Evolutionary conservation across 2,329 filamentous ascomycete genomes (phyloP), one percentile per base, ranked within the genome.

Genomic region (Pezizomycotina sp.): DNA sequence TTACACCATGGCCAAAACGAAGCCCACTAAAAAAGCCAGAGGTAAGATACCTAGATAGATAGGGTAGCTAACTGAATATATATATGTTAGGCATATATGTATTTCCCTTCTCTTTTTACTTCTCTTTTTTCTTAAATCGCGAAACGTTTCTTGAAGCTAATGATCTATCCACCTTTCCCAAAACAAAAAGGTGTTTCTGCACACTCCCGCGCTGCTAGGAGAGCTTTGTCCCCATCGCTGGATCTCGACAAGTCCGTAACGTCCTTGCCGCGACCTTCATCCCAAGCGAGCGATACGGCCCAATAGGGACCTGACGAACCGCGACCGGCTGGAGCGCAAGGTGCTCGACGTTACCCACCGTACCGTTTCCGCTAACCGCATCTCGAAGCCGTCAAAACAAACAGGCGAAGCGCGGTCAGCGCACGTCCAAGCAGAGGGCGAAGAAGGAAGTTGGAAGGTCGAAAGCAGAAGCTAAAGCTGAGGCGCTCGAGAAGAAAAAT

Each of bases 171-270:
- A n/a, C n/a, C n/a, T n/a, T n/a, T n/a, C n/a, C n/a, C n/a, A n/a
- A n/a, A n/a, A n/a, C n/a, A n/a, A n/a, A n/a, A n/a, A n/a, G n/a
- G n/a, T n/a, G n/a, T n/a, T n/a, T 79, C 77, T 4, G 57, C 71
- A 39, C 77, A 75, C 60, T 84, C 79, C 34, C 75, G 79, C 47
- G 77, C 76, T 40, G 76, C 77, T 25, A 70, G 77, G 52, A 72
- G 79, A 47, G 77, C 73, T 29, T 70, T 71, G 10, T 77, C 75
- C 3, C 74, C 77, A 16, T 64, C 71, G 50, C 73, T 80, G 56
- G 60, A 78, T 58, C 68, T 69, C 27, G 74, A 80, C 63, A 78
- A 78, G 58, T 77, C 74, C 5, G 62, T 79, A 14, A 77, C 76
- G 53, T 60, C 69, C 23, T 57, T 67, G 40, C 60, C 50, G 30